Evolutionary conservation across 768 basidiomycete genomes (phyloP), one percentile per base, ranked within the genome.

Genomic region (Leccinellum rugosiceps): DNA sequence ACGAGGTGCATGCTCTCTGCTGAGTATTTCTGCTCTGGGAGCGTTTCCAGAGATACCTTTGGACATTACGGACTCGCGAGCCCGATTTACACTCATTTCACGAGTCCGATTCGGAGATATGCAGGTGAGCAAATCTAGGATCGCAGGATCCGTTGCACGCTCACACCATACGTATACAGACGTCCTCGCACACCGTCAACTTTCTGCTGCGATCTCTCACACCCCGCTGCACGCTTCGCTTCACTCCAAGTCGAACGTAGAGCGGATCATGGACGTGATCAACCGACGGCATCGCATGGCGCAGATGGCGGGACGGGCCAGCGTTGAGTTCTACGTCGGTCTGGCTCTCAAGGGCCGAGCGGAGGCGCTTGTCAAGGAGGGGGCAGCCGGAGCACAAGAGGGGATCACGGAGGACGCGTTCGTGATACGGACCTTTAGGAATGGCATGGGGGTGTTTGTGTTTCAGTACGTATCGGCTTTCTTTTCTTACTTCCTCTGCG

Each of bases 1-100:
- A 98, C 96, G 3, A 80, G 96, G 31, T 98, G 97, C 71, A 99
- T 98, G 96, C 80, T 97, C 25, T 88, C 95, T 0, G 96, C 96
- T n/a, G 96, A 99, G 71, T 99, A 99, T 72, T 25, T 25, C 4
- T 25, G 25, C 69, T 91, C 94, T 0, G 96, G 97, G 9, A 94
- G 92, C 63, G 94, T 97, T 3, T 84, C 88, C 1, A 83, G 87
- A 50, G 94, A 97, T 61, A 88, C 92, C 0, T n/a, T 98, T 69
- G 88, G 91, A 1, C 97, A 98, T 72, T 98, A 99, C 5, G 31
- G 31, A 32, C 13, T 14, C 13, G 17, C 17, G 7, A 38, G 35
- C 17, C 35, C 6, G 1, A 17, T 17, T 8, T 38, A 31, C 30
- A 38, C 2, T 15, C 17, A 38, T 38, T 38, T 38, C 35, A n/a